phyloP scores from a whole-genome alignment of 306 rosid genomes.

The Rosa multiflora region DNA sequence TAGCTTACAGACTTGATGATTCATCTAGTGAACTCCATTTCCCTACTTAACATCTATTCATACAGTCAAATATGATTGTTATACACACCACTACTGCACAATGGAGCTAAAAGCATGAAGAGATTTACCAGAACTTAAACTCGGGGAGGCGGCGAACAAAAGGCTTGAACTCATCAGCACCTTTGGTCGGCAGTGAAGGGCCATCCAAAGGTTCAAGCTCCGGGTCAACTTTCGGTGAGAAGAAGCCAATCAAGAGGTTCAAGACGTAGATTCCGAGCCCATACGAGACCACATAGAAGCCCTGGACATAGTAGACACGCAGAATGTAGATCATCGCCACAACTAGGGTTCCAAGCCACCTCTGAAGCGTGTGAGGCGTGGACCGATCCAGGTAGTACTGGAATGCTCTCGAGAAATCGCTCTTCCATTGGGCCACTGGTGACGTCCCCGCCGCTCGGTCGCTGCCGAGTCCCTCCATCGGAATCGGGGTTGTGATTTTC shows the following conservation, averaged over 20 bases:
- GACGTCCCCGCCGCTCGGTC: slow-evolving; percentile 7
- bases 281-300: slow-evolving; percentile 62
- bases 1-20: not conserved
- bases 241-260: slow-evolving; percentile 68
- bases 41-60: not conserved
- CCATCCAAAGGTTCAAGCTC: slow-evolving; percentile 46
- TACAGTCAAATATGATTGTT: not conserved
- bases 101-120: not conserved
- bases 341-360: slow-evolving; percentile 38
- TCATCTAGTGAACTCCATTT: not conserved
- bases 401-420: slow-evolving; percentile 37
- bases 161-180: slow-evolving; percentile 48
- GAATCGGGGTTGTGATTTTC: too few relatives aligned
- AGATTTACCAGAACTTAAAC: slow-evolving; percentile 38
- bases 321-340: slow-evolving; percentile 41
- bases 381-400: slow-evolving; percentile 67
- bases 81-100: not conserved
- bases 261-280: slow-evolving; percentile 62
- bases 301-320: slow-evolving; percentile 58
- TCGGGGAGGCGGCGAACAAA: slow-evolving; percentile 43
- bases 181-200: slow-evolving; percentile 23
- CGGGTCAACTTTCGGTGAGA: slow-evolving; percentile 70
- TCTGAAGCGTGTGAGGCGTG: slow-evolving; percentile 29
- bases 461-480: slow-evolving; percentile 20
- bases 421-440: slow-evolving; percentile 12